Conservation (phyloP, 2,329 filamentous ascomycete species). For the Dactylellina leptospora region DNA sequence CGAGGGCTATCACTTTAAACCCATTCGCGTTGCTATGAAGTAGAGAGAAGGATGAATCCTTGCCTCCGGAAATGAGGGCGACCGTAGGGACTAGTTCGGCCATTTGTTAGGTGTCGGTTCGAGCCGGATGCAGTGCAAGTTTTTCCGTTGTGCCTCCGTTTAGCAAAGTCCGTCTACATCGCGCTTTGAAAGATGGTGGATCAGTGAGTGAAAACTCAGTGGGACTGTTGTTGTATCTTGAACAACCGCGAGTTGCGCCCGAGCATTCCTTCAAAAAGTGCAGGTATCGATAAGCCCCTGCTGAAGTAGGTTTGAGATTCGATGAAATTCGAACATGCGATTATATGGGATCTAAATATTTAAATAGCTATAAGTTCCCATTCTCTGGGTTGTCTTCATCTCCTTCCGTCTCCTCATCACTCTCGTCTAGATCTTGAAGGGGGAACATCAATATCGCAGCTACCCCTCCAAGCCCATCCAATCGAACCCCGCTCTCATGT, state of each 20-base stretch:
- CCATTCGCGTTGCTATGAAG: slow-evolving; percentile 88
- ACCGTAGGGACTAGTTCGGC: slow-evolving; percentile 66
- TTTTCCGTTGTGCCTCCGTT: background rate
- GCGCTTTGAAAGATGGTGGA: no score
- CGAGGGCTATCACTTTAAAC: slow-evolving; percentile 84
- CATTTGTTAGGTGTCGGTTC: no score
- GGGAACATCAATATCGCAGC: slow-evolving; percentile 92
- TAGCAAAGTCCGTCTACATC: no score
- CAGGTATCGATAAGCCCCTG: slow-evolving; percentile 21
- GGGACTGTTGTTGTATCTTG: slow-evolving; percentile 8
- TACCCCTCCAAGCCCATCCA: slow-evolving; percentile 85
- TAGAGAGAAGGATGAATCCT: slow-evolving; percentile 94
- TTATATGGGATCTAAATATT: slow-evolving; percentile 5
- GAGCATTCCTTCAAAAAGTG: background rate
- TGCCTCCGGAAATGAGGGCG: slow-evolving; percentile 91
- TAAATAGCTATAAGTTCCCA: slow-evolving; percentile 32
- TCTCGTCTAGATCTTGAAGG: slow-evolving; percentile 79
- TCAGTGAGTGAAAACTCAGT: no score
- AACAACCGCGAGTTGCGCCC: no score
- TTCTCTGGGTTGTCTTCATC: slow-evolving; percentile 50
- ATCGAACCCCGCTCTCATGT: slow-evolving; percentile 87
- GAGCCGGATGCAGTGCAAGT: background rate
- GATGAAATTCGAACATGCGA: background rate
- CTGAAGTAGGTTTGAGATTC: background rate
- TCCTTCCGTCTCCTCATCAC: slow-evolving; percentile 63